Evolutionary conservation across 805 yeast genomes (phyloP).

Genomic region (Schwanniomyces sp.): DNA sequence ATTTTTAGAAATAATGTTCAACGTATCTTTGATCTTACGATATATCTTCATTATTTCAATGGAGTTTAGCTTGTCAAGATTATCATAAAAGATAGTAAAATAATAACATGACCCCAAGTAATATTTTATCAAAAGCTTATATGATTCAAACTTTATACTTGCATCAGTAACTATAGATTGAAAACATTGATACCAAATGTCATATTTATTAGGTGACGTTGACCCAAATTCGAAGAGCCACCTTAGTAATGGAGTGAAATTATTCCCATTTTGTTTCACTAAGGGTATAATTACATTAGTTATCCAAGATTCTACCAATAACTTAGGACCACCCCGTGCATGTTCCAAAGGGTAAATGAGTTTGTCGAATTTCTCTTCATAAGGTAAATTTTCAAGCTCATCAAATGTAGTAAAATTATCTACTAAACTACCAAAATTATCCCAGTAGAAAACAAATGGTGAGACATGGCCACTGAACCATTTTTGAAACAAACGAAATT

Average conservation of each 20-base stretch:
- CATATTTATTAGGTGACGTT: conserved; percentile 13
- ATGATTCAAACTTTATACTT: conserved; percentile 7
- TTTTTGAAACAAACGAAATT: conserved; percentile 14
- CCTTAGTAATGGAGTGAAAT: conserved; percentile 22
- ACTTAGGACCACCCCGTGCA: conserved; percentile 10
- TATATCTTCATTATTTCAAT: conserved; percentile 28
- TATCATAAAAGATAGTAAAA: conserved; percentile 14
- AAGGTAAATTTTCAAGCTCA: conserved; percentile 12
- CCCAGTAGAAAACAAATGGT: conserved; percentile 32
- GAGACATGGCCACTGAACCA: conserved; percentile 29
- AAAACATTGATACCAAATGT: conserved; percentile 19
- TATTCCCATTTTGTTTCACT: conserved; percentile 14
- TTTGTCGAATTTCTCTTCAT: conserved; percentile 17
- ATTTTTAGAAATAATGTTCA: neutral
- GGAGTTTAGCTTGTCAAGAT: conserved; percentile 15
- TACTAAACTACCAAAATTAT: conserved; percentile 17
- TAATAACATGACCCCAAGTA: conserved; percentile 23
- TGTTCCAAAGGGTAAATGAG: conserved; percentile 23
- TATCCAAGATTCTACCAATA: conserved; percentile 22
- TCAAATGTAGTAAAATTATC: conserved; percentile 8
- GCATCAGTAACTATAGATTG: conserved; percentile 10
- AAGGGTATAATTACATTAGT: conserved; percentile 28
- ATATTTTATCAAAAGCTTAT: conserved; percentile 13
- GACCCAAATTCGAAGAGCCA: conserved; percentile 20
- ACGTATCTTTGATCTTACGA: conserved; percentile 25